Conservation (phyloP, 148 eudicot species). For the Rhododendron kiyosumense region DNA sequence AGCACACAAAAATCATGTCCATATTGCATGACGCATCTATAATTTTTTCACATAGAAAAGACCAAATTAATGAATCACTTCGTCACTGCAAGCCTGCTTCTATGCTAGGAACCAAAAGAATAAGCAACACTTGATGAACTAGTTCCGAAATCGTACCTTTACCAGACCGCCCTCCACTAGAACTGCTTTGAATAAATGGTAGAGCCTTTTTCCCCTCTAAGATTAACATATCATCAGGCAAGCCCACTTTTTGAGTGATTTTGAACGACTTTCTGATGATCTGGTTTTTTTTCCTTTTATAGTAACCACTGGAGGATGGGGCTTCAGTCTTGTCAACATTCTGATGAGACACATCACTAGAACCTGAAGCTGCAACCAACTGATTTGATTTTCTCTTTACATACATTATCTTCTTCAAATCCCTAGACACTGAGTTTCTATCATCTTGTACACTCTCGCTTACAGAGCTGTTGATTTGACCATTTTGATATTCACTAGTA, state of each 20-base stretch:
- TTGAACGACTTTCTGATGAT: slow-evolving; percentile 57
- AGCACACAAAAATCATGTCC: background rate
- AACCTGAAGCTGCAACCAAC: slow-evolving; percentile 62
- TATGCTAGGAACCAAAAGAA: background rate
- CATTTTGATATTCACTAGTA: slow-evolving; percentile 29
- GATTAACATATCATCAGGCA: slow-evolving; percentile 21
- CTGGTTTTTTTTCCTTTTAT: slow-evolving; percentile 71
- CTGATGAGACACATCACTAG: slow-evolving; percentile 35
- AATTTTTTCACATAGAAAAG: background rate
- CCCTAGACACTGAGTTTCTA: slow-evolving; percentile 28
- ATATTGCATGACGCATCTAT: background rate
- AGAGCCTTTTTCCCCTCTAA: slow-evolving; percentile 24
- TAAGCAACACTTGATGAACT: background rate
- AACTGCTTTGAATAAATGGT: slow-evolving; percentile 23
- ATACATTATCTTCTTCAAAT: slow-evolving; percentile 40
- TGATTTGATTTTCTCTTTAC: slow-evolving; percentile 77
- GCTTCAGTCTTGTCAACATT: slow-evolving; percentile 29
- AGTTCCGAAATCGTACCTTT: slow-evolving; percentile 33
- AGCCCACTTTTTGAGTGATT: slow-evolving; percentile 20
- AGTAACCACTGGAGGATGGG: slow-evolving; percentile 59
- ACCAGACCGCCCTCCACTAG: slow-evolving; percentile 36
- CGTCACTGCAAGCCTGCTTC: background rate
- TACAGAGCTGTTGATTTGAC: slow-evolving; percentile 24
- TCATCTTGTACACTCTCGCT: slow-evolving; percentile 39
- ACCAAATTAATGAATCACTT: background rate